These are phyloP conservation scores for Cladophialophora exuberans DNA, from an alignment of 2,329 filamentous ascomycete genomes.

Conservation along the genomic window DNA sequence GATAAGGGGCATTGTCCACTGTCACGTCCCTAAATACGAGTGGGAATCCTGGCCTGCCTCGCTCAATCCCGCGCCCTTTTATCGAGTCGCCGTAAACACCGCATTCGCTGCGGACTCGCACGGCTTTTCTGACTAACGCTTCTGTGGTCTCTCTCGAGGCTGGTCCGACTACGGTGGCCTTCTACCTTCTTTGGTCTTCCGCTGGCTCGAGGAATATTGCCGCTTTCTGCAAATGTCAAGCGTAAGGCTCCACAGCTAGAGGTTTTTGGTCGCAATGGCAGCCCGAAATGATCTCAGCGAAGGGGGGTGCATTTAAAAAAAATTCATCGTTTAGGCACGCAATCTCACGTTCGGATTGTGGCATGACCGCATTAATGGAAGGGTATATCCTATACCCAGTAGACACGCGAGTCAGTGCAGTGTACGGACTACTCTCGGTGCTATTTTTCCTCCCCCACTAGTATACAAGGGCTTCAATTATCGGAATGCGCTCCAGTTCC, in stretches of 20 bases:
- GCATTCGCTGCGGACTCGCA: conserved; percentile 2
- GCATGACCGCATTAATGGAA: background rate
- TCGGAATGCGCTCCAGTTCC: no score
- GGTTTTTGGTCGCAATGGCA: background rate
- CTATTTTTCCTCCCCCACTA: no score
- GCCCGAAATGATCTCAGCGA: background rate
- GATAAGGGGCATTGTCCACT: conserved; percentile 6
- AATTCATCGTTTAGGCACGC: conserved; percentile 10
- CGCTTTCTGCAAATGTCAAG: background rate
- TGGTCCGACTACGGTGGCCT: background rate
- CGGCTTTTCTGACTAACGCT: conserved; percentile 14
- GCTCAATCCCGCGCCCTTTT: conserved; percentile 5
- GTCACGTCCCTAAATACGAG: conserved; percentile 1
- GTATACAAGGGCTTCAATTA: no score
- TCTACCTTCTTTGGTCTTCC: background rate
- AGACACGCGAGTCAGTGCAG: no score
- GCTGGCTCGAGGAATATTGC: background rate
- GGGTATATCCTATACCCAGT: no score
- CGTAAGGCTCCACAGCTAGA: background rate
- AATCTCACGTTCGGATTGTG: conserved; percentile 13
- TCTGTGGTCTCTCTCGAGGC: no score
- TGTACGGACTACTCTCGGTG: no score
- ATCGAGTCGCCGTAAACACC: background rate
- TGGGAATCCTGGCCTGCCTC: background rate
- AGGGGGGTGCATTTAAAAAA: background rate